These are phyloP conservation scores for Aspergillus avenaceus DNA, from an alignment of 495 filamentous ascomycete species.

Conservation along the genomic window DNA sequence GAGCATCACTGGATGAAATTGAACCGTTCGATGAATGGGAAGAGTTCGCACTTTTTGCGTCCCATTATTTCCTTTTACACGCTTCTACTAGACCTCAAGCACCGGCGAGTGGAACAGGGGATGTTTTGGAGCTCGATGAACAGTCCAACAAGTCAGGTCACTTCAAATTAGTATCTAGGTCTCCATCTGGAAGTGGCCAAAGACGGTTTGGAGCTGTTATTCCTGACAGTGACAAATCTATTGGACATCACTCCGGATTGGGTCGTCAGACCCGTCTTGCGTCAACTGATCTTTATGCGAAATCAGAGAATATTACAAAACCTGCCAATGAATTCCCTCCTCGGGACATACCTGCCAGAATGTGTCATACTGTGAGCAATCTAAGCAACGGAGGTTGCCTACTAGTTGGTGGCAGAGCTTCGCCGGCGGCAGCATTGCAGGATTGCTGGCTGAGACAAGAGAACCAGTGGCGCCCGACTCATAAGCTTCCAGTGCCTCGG, in stretches of 20 bases:
- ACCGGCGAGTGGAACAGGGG: background rate
- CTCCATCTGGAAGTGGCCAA: conserved; percentile 13
- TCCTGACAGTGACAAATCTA: conserved; percentile 26
- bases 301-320: conserved; percentile 16
- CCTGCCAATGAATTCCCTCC: conserved; percentile 22
- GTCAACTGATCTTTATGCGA: conserved; percentile 56
- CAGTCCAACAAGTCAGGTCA: conserved; percentile 8
- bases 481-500: conserved; percentile 59
- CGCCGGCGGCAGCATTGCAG: conserved; percentile 58
- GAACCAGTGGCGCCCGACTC: conserved; percentile 55
- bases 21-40: conserved; percentile 97
- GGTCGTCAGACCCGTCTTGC: conserved; percentile 56
- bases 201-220: conserved; percentile 44
- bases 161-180: conserved; percentile 20
- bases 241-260: conserved; percentile 58
- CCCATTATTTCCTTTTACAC: conserved; percentile 80
- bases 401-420: conserved; percentile 73
- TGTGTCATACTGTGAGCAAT: conserved; percentile 74
- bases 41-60: conserved; percentile 81
- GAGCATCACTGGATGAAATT: conserved; percentile 54
- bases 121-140: background rate
- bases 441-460: conserved; percentile 71
- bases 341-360: conserved; percentile 48
- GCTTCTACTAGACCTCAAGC: conserved; percentile 37
- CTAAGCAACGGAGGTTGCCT: conserved; percentile 49